Conservation (phyloP, 345 rosid species). For the Eucalyptus pauciflora region DNA sequence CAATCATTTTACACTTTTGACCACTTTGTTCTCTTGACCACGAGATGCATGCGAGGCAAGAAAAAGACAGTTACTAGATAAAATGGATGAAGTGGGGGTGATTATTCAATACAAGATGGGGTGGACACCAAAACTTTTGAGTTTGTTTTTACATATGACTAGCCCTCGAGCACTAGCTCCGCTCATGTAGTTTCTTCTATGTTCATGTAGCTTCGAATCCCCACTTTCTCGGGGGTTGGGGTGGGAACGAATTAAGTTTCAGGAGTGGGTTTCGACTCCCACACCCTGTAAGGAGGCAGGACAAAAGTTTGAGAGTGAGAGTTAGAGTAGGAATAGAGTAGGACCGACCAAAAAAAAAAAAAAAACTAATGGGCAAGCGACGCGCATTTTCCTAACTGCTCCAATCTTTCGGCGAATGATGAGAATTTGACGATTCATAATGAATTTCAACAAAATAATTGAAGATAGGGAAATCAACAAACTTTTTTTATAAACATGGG, state of each 20-base stretch:
- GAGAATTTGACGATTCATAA: not conserved
- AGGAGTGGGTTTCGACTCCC: no score
- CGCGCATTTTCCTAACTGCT: not conserved
- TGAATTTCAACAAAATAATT: not conserved
- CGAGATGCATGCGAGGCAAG: not conserved
- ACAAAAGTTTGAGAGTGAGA: no score
- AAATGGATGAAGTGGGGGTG: not conserved
- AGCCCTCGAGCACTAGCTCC: not conserved
- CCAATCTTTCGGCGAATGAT: not conserved
- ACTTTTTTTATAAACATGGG: not conserved
- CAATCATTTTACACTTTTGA: not conserved
- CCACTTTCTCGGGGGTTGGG: no score
- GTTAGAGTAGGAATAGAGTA: no score
- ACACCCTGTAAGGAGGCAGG: no score
- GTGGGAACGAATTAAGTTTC: no score
- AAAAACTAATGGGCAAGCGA: not conserved
- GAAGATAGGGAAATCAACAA: not conserved
- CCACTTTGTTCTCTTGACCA: not conserved
- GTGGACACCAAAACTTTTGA: not conserved
- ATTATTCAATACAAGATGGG: not conserved
- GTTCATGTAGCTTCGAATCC: no score
- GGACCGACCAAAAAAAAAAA: no score
- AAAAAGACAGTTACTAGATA: not conserved
- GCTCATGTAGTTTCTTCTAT: not conserved
- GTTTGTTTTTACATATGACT: not conserved